phyloP scores from a whole-genome alignment of 345 rosid species.

The Eucalyptus cloeziana region DNA sequence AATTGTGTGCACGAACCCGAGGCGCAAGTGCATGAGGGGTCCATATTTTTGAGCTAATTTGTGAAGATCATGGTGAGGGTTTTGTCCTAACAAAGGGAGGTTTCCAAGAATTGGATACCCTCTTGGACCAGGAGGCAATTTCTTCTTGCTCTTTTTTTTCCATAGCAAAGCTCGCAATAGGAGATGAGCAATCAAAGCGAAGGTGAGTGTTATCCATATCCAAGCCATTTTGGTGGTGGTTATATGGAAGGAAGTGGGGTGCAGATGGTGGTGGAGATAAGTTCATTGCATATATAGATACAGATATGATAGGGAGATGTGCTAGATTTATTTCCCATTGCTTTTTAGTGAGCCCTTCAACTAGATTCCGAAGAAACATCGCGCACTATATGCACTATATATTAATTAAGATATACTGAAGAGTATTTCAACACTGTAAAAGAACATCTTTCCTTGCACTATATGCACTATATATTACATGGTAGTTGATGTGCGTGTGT shows the following conservation, averaged over 20 bases:
- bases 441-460: not conserved
- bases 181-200: not conserved
- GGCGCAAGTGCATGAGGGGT: slow-evolving; percentile 22
- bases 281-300: not conserved
- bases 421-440: not conserved
- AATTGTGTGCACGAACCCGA: slow-evolving; percentile 16
- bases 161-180: slow-evolving; percentile 4
- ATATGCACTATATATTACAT: no score
- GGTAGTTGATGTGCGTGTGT: no score
- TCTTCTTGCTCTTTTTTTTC: slow-evolving; percentile 11
- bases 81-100: slow-evolving; percentile 19
- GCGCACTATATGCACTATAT: no score
- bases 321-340: not conserved
- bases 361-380: not conserved
- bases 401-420: not conserved
- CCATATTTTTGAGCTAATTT: slow-evolving; percentile 19
- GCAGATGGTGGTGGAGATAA: not conserved
- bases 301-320: not conserved
- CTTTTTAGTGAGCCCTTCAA: not conserved
- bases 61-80: slow-evolving; percentile 25
- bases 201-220: not conserved
- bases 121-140: slow-evolving; percentile 30
- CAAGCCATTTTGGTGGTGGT: not conserved
- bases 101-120: slow-evolving; percentile 26
- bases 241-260: not conserved